Conservation (phyloP, 768 basidiomycete species). For the Kwoniella sp. region DNA sequence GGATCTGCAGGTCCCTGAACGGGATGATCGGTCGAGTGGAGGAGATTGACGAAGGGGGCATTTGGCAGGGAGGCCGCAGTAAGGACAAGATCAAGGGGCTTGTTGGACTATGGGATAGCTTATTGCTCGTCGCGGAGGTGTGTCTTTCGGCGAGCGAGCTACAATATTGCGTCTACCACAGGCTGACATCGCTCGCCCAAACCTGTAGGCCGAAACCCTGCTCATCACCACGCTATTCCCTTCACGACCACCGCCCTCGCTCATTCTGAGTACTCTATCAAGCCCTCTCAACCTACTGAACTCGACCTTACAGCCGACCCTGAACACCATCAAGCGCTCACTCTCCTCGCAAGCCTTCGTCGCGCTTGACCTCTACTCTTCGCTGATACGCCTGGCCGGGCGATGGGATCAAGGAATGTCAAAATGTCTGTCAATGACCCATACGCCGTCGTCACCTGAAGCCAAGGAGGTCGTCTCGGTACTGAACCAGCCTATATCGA, state of each 20-base stretch:
- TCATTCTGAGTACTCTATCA: constrained; percentile 21
- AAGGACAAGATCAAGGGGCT: constrained; percentile 34
- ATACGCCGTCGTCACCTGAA: constrained; percentile 12
- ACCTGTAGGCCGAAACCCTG: constrained; percentile 40
- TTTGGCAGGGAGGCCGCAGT: constrained; percentile 35
- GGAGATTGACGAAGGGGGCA: constrained; percentile 38
- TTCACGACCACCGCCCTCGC: constrained; percentile 14
- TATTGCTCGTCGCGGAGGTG: constrained; percentile 41
- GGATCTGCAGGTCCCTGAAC: constrained; percentile 25
- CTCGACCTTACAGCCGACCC: constrained; percentile 23
- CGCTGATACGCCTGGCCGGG: constrained; percentile 16
- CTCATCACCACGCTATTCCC: constrained; percentile 43
- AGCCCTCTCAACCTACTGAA: constrained; percentile 12
- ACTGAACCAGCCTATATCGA: constrained; percentile 15
- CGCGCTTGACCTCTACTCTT: constrained; percentile 42
- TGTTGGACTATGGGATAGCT: constrained; percentile 30
- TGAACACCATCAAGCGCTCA: constrained; percentile 39
- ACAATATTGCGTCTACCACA: too few species aligned
- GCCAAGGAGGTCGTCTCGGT: constrained; percentile 12
- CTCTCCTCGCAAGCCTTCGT: constrained; percentile 39
- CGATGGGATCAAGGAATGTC: constrained; percentile 33
- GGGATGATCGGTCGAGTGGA: constrained; percentile 36
- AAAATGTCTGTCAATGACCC: constrained; percentile 30
- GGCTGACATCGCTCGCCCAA: neutral
- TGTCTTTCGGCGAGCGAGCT: too few species aligned